phyloP scores from a whole-genome alignment of 495 filamentous ascomycete species.

The Cercophora sp. region DNA sequence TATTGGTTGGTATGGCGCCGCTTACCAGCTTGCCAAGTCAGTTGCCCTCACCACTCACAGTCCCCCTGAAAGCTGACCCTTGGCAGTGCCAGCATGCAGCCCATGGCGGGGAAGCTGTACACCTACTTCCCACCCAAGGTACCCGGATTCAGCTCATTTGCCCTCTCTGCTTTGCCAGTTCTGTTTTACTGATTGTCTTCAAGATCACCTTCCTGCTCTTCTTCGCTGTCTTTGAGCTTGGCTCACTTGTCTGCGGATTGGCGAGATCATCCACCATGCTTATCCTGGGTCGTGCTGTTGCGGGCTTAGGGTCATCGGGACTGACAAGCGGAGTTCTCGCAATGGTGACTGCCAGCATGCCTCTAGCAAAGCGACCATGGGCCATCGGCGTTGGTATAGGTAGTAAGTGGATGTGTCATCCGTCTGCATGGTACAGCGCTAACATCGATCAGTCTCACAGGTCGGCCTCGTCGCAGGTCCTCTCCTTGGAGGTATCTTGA shows the following conservation, averaged over 20 bases:
- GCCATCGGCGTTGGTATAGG: conserved; percentile 19
- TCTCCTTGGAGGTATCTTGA: conserved; percentile 60
- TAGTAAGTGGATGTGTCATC: conserved; percentile 5
- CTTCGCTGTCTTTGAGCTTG: conserved; percentile 47
- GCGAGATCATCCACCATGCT: conserved; percentile 47
- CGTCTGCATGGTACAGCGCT: too few species aligned
- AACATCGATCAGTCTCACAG: conserved; percentile 31
- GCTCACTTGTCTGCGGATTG: conserved; percentile 51
- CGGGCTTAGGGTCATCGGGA: conserved; percentile 47
- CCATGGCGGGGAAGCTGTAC: conserved; percentile 44
- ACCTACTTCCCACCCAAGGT: conserved; percentile 33
- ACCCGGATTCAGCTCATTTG: too few species aligned
- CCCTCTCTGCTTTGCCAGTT: too few species aligned
- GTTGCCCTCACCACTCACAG: neutral
- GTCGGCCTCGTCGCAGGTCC: conserved; percentile 43
- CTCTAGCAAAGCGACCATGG: conserved; percentile 41
- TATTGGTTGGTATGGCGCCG: conserved; percentile 51
- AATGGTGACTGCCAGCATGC: conserved; percentile 45
- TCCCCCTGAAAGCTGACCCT: neutral
- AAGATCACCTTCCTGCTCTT: conserved; percentile 44
- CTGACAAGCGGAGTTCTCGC: conserved; percentile 51
- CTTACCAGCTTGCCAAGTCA: conserved; percentile 26
- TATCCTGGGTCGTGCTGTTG: conserved; percentile 53
- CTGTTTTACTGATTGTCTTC: too few species aligned
- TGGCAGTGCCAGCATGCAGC: conserved; percentile 34